Conservation (phyloP, 768 basidiomycete species). For the Gymnopilus junonius region DNA sequence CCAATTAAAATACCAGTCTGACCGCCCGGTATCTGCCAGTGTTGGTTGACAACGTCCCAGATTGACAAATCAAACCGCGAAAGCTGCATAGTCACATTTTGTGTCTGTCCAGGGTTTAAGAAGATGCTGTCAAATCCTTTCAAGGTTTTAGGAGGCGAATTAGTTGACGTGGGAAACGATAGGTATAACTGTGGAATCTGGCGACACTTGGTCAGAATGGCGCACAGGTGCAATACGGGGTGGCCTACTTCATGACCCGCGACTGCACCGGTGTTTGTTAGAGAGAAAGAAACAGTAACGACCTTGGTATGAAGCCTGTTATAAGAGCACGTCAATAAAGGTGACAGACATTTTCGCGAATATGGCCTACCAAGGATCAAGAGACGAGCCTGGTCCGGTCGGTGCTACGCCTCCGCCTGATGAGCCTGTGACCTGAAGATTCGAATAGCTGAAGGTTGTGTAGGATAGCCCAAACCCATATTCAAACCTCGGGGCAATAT, state of each 20-base stretch:
- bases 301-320: slow-evolving; percentile 57
- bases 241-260: slow-evolving; percentile 56
- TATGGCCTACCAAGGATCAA: slow-evolving; percentile 49
- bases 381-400: slow-evolving; percentile 51
- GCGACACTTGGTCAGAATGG: background rate
- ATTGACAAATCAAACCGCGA: slow-evolving; percentile 56
- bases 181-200: slow-evolving; percentile 64
- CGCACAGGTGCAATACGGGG: background rate
- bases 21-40: slow-evolving; percentile 60
- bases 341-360: background rate
- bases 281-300: slow-evolving; percentile 54
- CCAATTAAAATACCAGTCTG: slow-evolving; percentile 50
- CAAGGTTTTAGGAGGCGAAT: slow-evolving; percentile 52
- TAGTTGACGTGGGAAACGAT: slow-evolving; percentile 49
- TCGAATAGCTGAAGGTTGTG: slow-evolving; percentile 57
- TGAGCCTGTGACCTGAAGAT: slow-evolving; percentile 44
- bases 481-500: slow-evolving; percentile 51
- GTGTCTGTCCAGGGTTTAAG: slow-evolving; percentile 46
- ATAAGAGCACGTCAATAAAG: background rate
- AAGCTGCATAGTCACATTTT: slow-evolving; percentile 49
- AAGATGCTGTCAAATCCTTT: slow-evolving; percentile 62
- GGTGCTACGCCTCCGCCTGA: slow-evolving; percentile 46
- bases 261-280: slow-evolving; percentile 57
- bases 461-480: slow-evolving; percentile 61
- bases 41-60: slow-evolving; percentile 57